Evolutionary conservation across 1,284 basidiomycete genomes (phyloP).

Genomic region (Pyrrhoderma lamaoense): DNA sequence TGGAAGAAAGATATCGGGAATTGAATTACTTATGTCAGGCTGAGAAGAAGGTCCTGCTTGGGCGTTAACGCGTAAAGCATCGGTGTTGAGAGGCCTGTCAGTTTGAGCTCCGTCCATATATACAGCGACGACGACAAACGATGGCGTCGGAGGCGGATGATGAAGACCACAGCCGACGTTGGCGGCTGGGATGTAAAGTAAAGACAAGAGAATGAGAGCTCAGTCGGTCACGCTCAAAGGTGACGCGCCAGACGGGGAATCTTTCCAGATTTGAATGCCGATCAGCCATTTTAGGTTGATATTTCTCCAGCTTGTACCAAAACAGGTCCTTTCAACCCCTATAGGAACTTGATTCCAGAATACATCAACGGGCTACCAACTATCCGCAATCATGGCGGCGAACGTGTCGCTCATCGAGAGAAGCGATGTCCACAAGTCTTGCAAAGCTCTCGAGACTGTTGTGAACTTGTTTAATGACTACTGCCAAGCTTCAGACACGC

Average conservation of each 20-base stretch:
- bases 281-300: no score
- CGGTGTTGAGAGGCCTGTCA: neutral
- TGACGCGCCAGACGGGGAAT: no score
- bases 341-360: no score
- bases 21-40: conserved; percentile 21
- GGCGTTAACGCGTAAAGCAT: conserved; percentile 21
- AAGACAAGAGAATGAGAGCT: no score
- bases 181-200: neutral
- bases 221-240: no score
- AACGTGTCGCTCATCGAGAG: conserved; percentile 38
- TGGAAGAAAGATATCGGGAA: conserved; percentile 31
- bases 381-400: no score
- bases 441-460: conserved; percentile 64
- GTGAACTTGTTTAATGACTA: conserved; percentile 65
- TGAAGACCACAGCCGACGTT: neutral
- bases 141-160: conserved; percentile 3
- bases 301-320: no score
- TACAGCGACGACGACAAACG: neutral
- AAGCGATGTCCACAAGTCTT: conserved; percentile 67
- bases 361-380: no score
- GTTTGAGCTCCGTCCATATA: conserved; percentile 11
- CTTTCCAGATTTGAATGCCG: no score
- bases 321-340: no score
- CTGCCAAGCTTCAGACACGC: conserved; percentile 55
- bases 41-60: conserved; percentile 25